These are phyloP conservation scores for Cyclostephanos tholiformis DNA, from an alignment of 108 stramenopile species.

Conservation along the genomic window DNA sequence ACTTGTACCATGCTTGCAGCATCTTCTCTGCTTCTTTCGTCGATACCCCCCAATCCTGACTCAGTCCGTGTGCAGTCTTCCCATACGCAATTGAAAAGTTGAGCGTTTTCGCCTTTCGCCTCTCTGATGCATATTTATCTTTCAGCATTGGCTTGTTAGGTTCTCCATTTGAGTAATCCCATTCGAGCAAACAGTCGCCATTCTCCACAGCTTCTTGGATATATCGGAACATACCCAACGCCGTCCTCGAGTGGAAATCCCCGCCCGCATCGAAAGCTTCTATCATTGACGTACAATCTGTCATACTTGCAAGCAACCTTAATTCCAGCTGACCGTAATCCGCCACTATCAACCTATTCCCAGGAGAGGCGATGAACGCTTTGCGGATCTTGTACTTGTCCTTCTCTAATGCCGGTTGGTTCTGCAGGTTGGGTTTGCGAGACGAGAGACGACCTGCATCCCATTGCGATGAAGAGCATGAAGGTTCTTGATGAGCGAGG, in stretches of 20 bases:
- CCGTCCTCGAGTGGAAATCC: constrained; percentile 98
- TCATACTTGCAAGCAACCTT: constrained; percentile 95
- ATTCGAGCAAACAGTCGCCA: constrained; percentile 97
- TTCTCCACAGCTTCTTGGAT: constrained; percentile 90
- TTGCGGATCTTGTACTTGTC: constrained; percentile 92
- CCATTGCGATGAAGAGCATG: neutral
- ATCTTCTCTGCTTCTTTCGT: constrained; percentile 91
- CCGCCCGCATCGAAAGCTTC: constrained; percentile 96
- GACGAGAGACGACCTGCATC: constrained; percentile 97
- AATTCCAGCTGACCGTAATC: constrained; percentile 99
- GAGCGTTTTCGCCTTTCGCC: constrained; percentile 97
- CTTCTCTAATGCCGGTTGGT: constrained; percentile 99
- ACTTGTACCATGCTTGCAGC: constrained; percentile 94
- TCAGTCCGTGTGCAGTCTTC: constrained; percentile 97
- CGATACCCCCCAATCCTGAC: constrained; percentile 95
- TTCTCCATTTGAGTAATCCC: constrained; percentile 95
- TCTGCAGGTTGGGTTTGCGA: constrained; percentile 97
- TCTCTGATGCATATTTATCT: constrained; percentile 96
- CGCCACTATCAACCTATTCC: constrained; percentile 94
- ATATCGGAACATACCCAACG: constrained; percentile 98
- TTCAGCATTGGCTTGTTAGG: constrained; percentile 95
- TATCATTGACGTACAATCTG: constrained; percentile 96
- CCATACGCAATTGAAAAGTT: constrained; percentile 99
- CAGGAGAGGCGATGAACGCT: constrained; percentile 91
- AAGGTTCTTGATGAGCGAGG: neutral